Conservation (phyloP, 1,139 yeast genomes). For the Geotrichum europaeum region DNA sequence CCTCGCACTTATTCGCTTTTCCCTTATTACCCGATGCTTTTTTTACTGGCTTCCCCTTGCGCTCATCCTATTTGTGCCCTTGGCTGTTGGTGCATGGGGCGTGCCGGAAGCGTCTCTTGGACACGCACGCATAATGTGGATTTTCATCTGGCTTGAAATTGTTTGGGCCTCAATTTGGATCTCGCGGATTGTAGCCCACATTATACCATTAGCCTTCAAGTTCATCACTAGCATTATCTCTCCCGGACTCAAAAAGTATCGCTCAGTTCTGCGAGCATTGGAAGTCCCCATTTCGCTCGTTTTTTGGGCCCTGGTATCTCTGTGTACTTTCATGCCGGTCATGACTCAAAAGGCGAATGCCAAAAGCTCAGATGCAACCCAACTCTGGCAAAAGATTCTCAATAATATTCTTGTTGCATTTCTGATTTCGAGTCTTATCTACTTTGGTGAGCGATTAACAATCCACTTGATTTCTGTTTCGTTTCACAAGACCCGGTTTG, state of each 20-base stretch:
- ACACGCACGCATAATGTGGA: conserved; percentile 36
- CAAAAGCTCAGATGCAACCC: conserved; percentile 21
- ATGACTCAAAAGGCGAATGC: conserved; percentile 32
- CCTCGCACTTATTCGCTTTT: conserved; percentile 26
- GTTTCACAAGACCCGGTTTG: conserved; percentile 39
- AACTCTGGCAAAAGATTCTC: conserved; percentile 35
- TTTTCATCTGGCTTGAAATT: conserved; percentile 41
- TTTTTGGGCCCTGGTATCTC: conserved; percentile 33
- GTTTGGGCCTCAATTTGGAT: conserved; percentile 39
- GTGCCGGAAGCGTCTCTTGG: conserved; percentile 32
- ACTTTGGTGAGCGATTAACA: conserved; percentile 35
- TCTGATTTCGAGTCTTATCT: conserved; percentile 35
- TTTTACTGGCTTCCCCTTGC: conserved; percentile 39
- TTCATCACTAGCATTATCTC: conserved; percentile 33
- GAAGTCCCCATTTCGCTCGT: conserved; percentile 35
- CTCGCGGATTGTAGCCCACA: conserved; percentile 34
- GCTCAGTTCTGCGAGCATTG: conserved; percentile 35
- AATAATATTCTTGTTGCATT: conserved; percentile 37
- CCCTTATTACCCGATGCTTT: conserved; percentile 34
- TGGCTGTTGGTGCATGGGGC: conserved; percentile 39
- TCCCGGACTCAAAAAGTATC: conserved; percentile 35
- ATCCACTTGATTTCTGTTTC: conserved; percentile 39
- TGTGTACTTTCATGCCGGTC: conserved; percentile 38
- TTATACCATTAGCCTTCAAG: conserved; percentile 31
- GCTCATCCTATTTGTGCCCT: conserved; percentile 35